Evolutionary conservation across 805 yeast species (phyloP), one percentile per base, ranked within the genome.

Genomic region (Isabelozyma heimii): DNA sequence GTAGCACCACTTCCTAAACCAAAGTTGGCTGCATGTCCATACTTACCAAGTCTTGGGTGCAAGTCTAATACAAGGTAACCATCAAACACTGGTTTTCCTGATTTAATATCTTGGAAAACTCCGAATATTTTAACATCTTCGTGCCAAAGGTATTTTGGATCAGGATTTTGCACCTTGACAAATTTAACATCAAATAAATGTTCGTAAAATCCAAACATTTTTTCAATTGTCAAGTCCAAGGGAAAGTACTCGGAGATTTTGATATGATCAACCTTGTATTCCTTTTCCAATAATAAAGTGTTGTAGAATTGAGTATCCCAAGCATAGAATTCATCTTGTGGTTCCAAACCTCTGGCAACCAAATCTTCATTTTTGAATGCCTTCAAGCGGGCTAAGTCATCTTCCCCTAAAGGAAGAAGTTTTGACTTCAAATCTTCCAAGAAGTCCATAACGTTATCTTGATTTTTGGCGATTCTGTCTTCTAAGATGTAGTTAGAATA

Each of bases 21-120:
- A 61, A 89, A 89, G 62, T 86, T 86, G 6, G 96, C 96, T 41
- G 96, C 96, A 64, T 89, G 96, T 1, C 91, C 88, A 67, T 87
- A 89, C 65, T 89, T 89, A 57, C 92, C 92, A 48, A 84, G 86
- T 61, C 96, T 80, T 54, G 96, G 95, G 64, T 87, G 91, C 59
- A 89, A 70, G 65, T 89, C 96, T 53, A 89, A 82, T 66, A 83
- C 86, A 42, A 89, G 67, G 81, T 88, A 85, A 28, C 96, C 96
- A 50, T 82, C 78, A 67, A 89, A 89, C 51, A 74, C 78, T 13
- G 84, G 83, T 1, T 57, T 54, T 8, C 69, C 67, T n/a, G 62
- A 56, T 27, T 63, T 61, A 40, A 75, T 65, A 55, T 84, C 89
- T 58, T 79, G 69, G 85, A 87, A 87, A 46, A 87, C 90, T 2